Conservation (phyloP, 75 land plant genomes). For the Cunninghamia lanceolata region DNA sequence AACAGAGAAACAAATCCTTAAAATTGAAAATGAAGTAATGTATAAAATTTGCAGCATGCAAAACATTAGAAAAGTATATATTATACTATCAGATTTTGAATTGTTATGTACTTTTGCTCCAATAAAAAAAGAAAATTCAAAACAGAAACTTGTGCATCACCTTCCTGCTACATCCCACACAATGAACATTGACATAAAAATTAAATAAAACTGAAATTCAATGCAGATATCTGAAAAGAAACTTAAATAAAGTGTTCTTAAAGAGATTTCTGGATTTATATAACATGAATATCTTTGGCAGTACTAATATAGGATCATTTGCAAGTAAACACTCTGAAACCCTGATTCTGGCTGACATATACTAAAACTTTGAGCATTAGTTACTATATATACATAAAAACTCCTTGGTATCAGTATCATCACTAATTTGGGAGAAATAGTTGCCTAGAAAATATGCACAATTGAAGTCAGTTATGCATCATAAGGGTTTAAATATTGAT, state of each 20-base stretch:
- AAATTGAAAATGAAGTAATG: not conserved
- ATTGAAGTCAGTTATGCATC: not conserved
- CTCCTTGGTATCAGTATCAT: not conserved
- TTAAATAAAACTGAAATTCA: not conserved
- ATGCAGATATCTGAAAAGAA: not conserved
- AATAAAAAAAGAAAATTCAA: not conserved
- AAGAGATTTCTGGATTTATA: too few relatives aligned
- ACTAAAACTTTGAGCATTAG: not conserved
- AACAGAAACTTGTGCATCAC: not conserved
- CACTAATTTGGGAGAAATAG: not conserved
- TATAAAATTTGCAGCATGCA: not conserved
- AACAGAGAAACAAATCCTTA: not conserved
- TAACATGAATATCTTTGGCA: not conserved
- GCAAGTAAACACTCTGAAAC: not conserved
- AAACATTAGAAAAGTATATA: not conserved
- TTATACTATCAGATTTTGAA: not conserved
- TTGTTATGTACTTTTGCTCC: not conserved
- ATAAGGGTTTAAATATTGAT: not conserved
- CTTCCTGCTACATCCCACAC: not conserved
- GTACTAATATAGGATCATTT: not conserved
- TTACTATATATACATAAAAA: not conserved
- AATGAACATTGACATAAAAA: not conserved
- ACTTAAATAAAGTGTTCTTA: not conserved
- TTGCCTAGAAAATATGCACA: not conserved
- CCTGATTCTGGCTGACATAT: not conserved